These are phyloP conservation scores for Achlya hypogyna DNA, from an alignment of 352 stramenopile genomes.

Conservation along the genomic window DNA sequence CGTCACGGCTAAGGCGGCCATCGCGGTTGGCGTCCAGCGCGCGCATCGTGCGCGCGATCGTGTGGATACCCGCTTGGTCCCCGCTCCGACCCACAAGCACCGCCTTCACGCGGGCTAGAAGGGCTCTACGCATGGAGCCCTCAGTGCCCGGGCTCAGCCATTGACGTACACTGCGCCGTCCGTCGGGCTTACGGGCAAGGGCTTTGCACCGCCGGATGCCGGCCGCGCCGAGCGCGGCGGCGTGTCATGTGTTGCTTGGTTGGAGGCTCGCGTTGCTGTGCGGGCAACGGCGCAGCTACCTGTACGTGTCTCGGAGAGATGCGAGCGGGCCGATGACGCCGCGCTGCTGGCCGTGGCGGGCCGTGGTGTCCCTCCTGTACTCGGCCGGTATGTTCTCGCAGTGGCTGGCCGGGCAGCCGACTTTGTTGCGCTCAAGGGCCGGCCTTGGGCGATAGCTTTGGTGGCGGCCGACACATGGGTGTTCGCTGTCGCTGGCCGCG, in stretches of 20 bases:
- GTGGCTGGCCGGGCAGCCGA: background rate
- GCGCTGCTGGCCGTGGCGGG: too few species aligned
- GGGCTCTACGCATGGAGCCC: background rate
- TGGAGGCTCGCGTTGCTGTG: too few species aligned
- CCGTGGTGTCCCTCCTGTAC: too few species aligned
- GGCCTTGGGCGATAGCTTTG: background rate
- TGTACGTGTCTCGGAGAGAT: too few species aligned
- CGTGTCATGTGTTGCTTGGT: too few species aligned
- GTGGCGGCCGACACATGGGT: background rate
- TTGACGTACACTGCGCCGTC: too few species aligned
- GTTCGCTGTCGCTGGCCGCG: background rate
- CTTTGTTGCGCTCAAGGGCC: background rate
- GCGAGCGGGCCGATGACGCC: too few species aligned
- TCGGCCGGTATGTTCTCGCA: too few species aligned
- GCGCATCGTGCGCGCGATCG: constrained; percentile 30
- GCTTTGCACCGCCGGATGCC: background rate
- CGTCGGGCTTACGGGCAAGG: too few species aligned
- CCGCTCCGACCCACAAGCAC: constrained; percentile 32
- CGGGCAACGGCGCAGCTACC: too few species aligned
- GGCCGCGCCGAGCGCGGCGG: too few species aligned
- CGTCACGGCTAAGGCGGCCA: constrained; percentile 31
- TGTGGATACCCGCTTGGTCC: constrained; percentile 37
- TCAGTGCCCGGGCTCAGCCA: too few species aligned
- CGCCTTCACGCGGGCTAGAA: constrained; percentile 26
- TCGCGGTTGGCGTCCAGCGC: constrained; percentile 41